Conservation (phyloP, 345 rosid genomes). For the Gossypium raimondii region DNA sequence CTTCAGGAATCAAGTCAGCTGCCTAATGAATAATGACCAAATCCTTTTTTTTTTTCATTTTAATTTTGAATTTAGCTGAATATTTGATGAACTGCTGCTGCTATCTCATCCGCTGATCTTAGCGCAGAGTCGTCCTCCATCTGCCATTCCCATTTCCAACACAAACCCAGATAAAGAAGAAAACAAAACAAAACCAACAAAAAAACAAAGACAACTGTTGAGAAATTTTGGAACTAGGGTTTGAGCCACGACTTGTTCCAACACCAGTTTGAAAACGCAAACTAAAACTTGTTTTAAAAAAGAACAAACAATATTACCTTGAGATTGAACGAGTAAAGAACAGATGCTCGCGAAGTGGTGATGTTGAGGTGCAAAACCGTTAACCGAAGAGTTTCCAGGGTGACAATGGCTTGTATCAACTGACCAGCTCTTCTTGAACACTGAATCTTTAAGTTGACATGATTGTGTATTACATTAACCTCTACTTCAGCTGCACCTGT, state of each 20-base stretch:
- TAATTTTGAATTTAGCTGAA: slow-evolving; percentile 43
- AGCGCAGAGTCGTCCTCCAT: slow-evolving; percentile 65
- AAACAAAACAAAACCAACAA: slow-evolving; percentile 15
- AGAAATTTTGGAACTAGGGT: slow-evolving; percentile 10
- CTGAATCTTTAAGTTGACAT: slow-evolving; percentile 56
- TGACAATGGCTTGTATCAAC: slow-evolving; percentile 52
- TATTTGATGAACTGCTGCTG: slow-evolving; percentile 52
- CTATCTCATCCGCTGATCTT: slow-evolving; percentile 60
- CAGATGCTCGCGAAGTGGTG: slow-evolving; percentile 36
- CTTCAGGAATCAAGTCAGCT: slow-evolving; percentile 16
- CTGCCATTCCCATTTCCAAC: slow-evolving; percentile 31
- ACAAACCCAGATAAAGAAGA: not conserved
- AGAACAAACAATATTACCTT: slow-evolving; percentile 39
- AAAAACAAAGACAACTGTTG: slow-evolving; percentile 1
- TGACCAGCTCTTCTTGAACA: slow-evolving; percentile 52
- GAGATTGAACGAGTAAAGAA: slow-evolving; percentile 70
- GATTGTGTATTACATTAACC: slow-evolving; percentile 49
- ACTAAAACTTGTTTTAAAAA: not conserved
- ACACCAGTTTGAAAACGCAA: not conserved
- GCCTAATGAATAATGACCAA: not conserved
- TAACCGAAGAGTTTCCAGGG: slow-evolving; percentile 52
- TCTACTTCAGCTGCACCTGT: slow-evolving; percentile 38
- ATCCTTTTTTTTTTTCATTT: not conserved
- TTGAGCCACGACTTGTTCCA: not conserved
- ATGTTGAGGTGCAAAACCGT: slow-evolving; percentile 70